Evolutionary conservation across 225 moss, liverwort and hornwort genomes (phyloP).

Genomic region (Physcomitrellopsis africana): DNA sequence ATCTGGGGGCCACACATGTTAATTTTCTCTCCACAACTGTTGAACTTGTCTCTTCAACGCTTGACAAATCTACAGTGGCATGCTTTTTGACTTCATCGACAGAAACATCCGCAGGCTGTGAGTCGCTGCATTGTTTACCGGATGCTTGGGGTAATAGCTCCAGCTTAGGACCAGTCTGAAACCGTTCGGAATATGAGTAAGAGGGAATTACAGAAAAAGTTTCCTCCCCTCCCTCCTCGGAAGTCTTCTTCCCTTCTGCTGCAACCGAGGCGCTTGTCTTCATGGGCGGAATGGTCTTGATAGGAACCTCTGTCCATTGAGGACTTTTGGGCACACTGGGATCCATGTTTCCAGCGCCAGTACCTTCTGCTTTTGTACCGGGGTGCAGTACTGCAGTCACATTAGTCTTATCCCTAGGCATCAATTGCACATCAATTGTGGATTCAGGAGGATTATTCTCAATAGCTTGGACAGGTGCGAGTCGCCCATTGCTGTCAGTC

Average conservation of each 20-base stretch:
- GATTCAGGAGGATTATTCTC: slow-evolving; percentile 22
- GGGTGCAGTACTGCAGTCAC: slow-evolving; percentile 17
- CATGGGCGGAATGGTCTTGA: slow-evolving; percentile 49
- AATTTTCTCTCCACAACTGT: slow-evolving; percentile 54
- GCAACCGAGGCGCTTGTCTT: slow-evolving; percentile 44
- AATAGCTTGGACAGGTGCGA: slow-evolving; percentile 30
- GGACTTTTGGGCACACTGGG: slow-evolving; percentile 25
- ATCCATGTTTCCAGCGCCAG: slow-evolving; percentile 23
- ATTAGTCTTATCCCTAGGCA: slow-evolving; percentile 31
- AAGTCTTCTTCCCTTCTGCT: slow-evolving; percentile 29
- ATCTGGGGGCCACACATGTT: slow-evolving; percentile 50
- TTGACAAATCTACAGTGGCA: slow-evolving; percentile 17
- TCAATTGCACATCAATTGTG: slow-evolving; percentile 31
- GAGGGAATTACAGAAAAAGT: slow-evolving; percentile 21
- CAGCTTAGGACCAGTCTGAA: slow-evolving; percentile 27
- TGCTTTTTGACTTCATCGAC: slow-evolving; percentile 29
- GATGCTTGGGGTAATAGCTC: slow-evolving; percentile 21
- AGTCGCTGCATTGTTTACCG: slow-evolving; percentile 24
- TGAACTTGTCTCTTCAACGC: slow-evolving; percentile 51
- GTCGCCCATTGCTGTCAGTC: slow-evolving; percentile 36
- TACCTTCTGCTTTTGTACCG: slow-evolving; percentile 24
- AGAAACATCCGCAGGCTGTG: slow-evolving; percentile 10
- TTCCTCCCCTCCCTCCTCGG: slow-evolving; percentile 45
- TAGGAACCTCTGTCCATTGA: slow-evolving; percentile 54
- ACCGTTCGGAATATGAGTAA: slow-evolving; percentile 31